Base-by-base conservation (phyloP, 768 basidiomycete genomes). In the Pisolithus tinctorius region DNA sequence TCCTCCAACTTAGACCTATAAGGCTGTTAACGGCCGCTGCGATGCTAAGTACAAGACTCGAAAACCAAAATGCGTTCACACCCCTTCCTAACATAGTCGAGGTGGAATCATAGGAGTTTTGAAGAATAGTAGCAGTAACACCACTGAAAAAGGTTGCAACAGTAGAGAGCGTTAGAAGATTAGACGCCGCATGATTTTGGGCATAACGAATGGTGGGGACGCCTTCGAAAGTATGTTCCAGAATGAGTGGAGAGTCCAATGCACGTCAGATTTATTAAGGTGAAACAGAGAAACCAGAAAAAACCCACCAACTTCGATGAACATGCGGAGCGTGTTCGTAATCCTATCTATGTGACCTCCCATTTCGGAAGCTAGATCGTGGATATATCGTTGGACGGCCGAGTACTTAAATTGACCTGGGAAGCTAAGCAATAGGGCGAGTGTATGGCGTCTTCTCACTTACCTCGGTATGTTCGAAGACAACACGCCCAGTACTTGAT, bases 91-190 rank as follows among this genome's bases (percentile, higher is more conserved):
- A 53, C 0, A 63, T 47, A 0, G 60, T 67, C 1, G 59, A 60
- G 9, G 60, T 71, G 10, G 60, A 57, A 2, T 60, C 51, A 5
- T 77, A 84, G 2, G 85, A 85, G 60, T 82, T 85, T 60, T 87
- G 85, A 57, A 86, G 65, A 1, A 83, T 84, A 7, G 83, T 84
- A 26, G 84, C 85, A 0, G 83, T 86, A 50, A 87, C 84, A 16
- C 82, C 84, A 30, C 82, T 84, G 65, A 87, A 86, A 68, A 88
- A 86, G 47, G 84, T 88, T 26, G 85, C 84, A 4, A 88, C 82
- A 6, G 86, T 87, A 36, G 84, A 85, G 30, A 88, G 71, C 55
- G 86, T 87, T 25, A 86, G 74, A 16, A 88, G 70, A 57, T 86
- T 87, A 39, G 75, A 71, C 3, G 83, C 81, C 31, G 77, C 83